Conservation (phyloP, 257 asterid genomes). For the Mitragyna speciosa region DNA sequence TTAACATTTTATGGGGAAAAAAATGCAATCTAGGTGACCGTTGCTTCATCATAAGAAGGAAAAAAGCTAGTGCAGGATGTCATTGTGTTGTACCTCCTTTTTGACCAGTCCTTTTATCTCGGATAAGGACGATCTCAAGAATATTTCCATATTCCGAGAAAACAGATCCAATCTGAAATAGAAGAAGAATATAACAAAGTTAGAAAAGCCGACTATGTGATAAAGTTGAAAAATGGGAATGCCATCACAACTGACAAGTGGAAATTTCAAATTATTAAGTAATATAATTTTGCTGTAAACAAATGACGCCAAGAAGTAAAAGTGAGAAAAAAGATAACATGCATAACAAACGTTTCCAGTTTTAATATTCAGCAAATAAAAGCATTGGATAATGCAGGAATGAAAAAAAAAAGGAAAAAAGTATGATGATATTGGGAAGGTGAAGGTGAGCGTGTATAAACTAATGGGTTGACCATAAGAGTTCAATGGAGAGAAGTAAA, state of each 20-base stretch:
- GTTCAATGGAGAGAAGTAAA: background rate
- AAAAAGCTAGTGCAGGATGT: background rate
- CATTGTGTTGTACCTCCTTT: slow-evolving; percentile 57
- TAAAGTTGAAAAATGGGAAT: background rate
- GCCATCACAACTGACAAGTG: background rate
- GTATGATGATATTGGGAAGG: too few relatives aligned
- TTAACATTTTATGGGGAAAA: background rate
- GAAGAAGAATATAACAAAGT: slow-evolving; percentile 2
- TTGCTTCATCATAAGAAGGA: background rate
- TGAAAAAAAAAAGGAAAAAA: too few relatives aligned
- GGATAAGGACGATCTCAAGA: slow-evolving; percentile 70
- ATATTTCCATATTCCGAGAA: slow-evolving; percentile 72
- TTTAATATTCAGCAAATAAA: background rate
- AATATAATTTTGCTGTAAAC: background rate
- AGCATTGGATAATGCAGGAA: background rate
- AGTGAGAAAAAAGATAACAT: background rate
- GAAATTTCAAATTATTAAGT: background rate
- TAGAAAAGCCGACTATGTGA: background rate
- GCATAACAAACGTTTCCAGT: background rate
- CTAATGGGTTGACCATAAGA: background rate
- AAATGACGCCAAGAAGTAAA: background rate
- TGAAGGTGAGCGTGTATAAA: background rate
- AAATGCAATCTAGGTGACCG: background rate
- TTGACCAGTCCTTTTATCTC: slow-evolving; percentile 68
- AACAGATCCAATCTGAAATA: slow-evolving; percentile 41